Evolutionary conservation across 2,329 filamentous ascomycete species (phyloP).

Genomic region (Trichoderma afroharzianum): DNA sequence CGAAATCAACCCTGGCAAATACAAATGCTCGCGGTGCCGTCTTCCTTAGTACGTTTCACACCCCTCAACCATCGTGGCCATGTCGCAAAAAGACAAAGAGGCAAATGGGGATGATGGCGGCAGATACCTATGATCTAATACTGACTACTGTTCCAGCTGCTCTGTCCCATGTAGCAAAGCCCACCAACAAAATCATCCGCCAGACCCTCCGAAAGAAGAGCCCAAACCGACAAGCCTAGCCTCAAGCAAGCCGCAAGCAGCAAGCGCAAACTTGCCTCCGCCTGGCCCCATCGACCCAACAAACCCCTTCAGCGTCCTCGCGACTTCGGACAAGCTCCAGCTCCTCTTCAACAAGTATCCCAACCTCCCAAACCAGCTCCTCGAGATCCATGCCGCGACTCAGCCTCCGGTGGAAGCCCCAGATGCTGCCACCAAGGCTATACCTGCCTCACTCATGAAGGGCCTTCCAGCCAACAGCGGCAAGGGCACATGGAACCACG

Average conservation of each 20-base stretch:
- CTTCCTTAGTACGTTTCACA: constrained; percentile 51
- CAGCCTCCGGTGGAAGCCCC: constrained; percentile 39
- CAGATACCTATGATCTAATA: not conserved
- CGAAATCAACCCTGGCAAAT: constrained; percentile 49
- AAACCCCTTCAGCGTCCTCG: constrained; percentile 51
- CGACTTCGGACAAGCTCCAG: constrained; percentile 47
- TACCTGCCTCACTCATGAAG: constrained; percentile 33
- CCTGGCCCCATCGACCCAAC: constrained; percentile 22
- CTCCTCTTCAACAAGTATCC: constrained; percentile 53
- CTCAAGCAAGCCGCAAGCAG: not conserved
- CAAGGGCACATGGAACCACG: constrained; percentile 52
- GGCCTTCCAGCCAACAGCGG: constrained; percentile 24
- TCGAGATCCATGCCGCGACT: constrained; percentile 48
- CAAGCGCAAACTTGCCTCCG: constrained; percentile 7
- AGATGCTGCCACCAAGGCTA: constrained; percentile 26
- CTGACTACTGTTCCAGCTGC: constrained; percentile 42
- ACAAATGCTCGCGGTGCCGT: constrained; percentile 60
- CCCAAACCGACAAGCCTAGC: constrained; percentile 24
- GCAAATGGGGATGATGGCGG: not conserved
- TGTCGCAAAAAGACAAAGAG: not conserved
- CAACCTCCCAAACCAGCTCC: constrained; percentile 43
- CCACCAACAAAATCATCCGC: constrained; percentile 49
- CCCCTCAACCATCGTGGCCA: not conserved
- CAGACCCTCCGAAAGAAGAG: constrained; percentile 31
- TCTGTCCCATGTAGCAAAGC: constrained; percentile 55